phyloP scores from a whole-genome alignment of 768 basidiomycete genomes.

The Collybia nuda region DNA sequence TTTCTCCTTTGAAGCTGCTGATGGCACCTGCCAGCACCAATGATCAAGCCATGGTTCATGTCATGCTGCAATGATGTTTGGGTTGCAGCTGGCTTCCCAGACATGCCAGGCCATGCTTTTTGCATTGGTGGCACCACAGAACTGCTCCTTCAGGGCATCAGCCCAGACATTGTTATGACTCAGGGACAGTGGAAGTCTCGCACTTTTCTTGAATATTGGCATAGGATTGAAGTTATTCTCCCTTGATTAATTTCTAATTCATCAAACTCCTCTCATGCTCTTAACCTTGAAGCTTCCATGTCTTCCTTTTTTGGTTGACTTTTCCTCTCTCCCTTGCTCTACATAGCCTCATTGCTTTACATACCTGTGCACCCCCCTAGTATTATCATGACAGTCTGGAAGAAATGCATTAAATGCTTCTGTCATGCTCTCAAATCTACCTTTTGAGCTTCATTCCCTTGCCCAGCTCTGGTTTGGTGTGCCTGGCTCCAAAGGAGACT shows the following conservation, averaged over 20 bases:
- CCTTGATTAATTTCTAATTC: not conserved
- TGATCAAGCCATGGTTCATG: not conserved
- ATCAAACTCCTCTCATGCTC: not conserved
- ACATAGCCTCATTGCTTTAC: too few relatives aligned
- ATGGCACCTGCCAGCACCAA: constrained; percentile 19
- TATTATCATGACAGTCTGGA: too few relatives aligned
- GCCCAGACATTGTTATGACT: not conserved
- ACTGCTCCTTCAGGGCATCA: not conserved
- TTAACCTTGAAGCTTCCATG: not conserved
- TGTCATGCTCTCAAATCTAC: too few relatives aligned
- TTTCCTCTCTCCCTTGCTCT: too few relatives aligned
- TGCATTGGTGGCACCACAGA: constrained; percentile 2
- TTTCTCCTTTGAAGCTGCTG: not conserved
- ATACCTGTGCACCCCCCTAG: too few relatives aligned
- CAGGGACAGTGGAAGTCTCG: constrained; percentile 5
- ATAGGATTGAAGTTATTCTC: constrained; percentile 3
- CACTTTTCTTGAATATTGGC: constrained; percentile 9
- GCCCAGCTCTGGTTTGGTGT: too few relatives aligned
- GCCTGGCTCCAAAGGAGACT: too few relatives aligned
- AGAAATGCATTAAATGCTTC: too few relatives aligned
- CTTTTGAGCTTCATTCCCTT: too few relatives aligned
- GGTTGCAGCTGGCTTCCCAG: not conserved
- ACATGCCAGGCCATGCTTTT: constrained; percentile 3
- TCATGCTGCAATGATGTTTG: constrained; percentile 1
- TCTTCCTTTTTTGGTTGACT: too few relatives aligned